Evolutionary conservation across 768 basidiomycete species (phyloP), one percentile per base, ranked within the genome.

Genomic region (Amanita muscaria): DNA sequence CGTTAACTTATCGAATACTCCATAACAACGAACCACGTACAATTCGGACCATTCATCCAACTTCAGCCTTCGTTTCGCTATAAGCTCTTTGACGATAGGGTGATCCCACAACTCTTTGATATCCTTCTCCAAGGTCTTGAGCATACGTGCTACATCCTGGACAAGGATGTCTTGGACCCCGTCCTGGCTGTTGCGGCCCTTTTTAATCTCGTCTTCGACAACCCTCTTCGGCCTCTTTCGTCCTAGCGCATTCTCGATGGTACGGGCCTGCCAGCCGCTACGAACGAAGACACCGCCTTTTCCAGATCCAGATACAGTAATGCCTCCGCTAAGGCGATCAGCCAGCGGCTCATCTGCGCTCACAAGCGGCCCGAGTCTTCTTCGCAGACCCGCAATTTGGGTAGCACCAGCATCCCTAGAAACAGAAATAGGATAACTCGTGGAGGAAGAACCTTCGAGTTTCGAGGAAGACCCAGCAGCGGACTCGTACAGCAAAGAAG

Each of bases 21-120:
- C 33, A 11, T 37, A 44, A 44, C 38, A 25, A 18, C 14, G 45
- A 24, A 30, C 33, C 22, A 70, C 88, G 61, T 57, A 90, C 88
- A 85, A 91, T 64, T 89, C 88, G 10, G 85, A 79, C 81, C 87
- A 88, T 59, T 91, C 88, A 51, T 90, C 87, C 40, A 90, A 67
- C 55, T 84, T 81, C 39, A 90, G 62, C 47, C 79, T 78, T 46
- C 87, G 71, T 55, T 74, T 79, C 16, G 66, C 66, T 36, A 88
- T 79, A 59, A 89, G 62, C 21, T 70, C 75, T 55, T 74, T 77
- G 42, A 91, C 88, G 7, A 74, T 71, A 0, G 80, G 74, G 51
- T 87, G 80, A 37, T 69, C 65, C 86, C 88, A 90, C 16, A 91
- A 69, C 44, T 77, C 70, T 46, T 70, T 67, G 56, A 89, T 76